These are phyloP conservation scores for Boletales sp. DNA, from an alignment of 768 basidiomycete genomes.

Conservation along the genomic window DNA sequence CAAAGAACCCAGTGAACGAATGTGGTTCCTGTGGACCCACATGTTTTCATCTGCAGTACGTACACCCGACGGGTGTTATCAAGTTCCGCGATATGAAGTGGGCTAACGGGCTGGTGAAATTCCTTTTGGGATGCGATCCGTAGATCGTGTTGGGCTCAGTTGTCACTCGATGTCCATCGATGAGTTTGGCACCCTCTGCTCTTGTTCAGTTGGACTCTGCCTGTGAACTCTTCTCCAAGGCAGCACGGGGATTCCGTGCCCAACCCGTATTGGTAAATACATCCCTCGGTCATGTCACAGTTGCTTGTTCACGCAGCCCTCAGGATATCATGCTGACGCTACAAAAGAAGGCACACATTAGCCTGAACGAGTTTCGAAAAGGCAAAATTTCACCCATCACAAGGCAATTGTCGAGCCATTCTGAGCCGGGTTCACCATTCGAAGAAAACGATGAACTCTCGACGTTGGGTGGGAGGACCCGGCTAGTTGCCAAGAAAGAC, in stretches of 20 bases:
- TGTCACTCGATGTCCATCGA: constrained; percentile 74
- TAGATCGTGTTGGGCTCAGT: constrained; percentile 71
- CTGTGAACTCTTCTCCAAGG: constrained; percentile 69
- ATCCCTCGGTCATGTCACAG: not conserved
- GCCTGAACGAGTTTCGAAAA: constrained; percentile 59
- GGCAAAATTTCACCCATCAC: constrained; percentile 48
- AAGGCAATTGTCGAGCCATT: constrained; percentile 30
- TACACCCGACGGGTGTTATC: constrained; percentile 8
- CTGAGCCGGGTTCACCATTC: constrained; percentile 41
- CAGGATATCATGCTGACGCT: constrained; percentile 64
- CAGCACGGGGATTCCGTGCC: constrained; percentile 62
- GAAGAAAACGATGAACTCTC: constrained; percentile 63
- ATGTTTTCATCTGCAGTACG: constrained; percentile 62
- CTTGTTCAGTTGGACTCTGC: constrained; percentile 72
- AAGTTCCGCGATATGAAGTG: constrained; percentile 9
- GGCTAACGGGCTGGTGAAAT: constrained; percentile 14
- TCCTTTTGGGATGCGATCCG: constrained; percentile 1
- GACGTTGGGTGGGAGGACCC: constrained; percentile 62
- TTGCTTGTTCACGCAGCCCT: constrained; percentile 8
- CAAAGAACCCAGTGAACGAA: constrained; percentile 58
- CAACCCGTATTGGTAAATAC: constrained; percentile 57
- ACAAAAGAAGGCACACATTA: constrained; percentile 62
- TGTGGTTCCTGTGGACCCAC: constrained; percentile 53
- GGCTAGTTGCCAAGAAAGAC: constrained; percentile 60
- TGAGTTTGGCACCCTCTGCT: constrained; percentile 73